A percentile compares a stretch with the other conserved stretches of the same genome.
Evolutionary conservation across 2,329 filamentous ascomycete genomes (phyloP).

Genomic region (Alternaria alternata): DNA sequence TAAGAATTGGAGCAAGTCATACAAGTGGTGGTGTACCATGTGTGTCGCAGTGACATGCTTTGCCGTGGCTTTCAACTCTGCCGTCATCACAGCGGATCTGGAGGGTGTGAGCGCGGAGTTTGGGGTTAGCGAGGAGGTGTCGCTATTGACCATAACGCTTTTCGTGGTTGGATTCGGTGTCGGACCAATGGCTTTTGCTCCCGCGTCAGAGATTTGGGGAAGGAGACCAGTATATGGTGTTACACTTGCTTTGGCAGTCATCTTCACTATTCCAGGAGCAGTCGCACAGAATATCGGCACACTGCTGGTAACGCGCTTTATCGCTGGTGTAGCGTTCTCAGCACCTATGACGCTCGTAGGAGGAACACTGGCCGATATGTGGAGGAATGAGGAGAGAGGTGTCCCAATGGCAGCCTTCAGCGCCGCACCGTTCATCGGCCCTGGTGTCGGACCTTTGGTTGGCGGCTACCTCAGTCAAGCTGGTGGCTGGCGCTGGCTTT

Average conservation of each 20-base stretch:
- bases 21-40: slow-evolving; percentile 84
- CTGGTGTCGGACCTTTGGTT: slow-evolving; percentile 70
- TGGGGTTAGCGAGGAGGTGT: slow-evolving; percentile 73
- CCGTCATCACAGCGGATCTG: slow-evolving; percentile 81
- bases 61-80: slow-evolving; percentile 63
- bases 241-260: slow-evolving; percentile 73
- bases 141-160: slow-evolving; percentile 74
- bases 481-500: slow-evolving; percentile 81
- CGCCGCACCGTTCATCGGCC: slow-evolving; percentile 83
- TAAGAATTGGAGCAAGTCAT: slow-evolving; percentile 82
- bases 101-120: slow-evolving; percentile 70
- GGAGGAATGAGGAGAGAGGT: slow-evolving; percentile 82
- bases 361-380: slow-evolving; percentile 83
- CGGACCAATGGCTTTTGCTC: slow-evolving; percentile 81
- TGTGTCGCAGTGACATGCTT: slow-evolving; percentile 70
- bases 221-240: slow-evolving; percentile 74
- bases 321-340: slow-evolving; percentile 85
- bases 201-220: slow-evolving; percentile 78
- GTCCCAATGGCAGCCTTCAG: slow-evolving; percentile 88
- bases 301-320: slow-evolving; percentile 76
- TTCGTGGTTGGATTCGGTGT: slow-evolving; percentile 86
- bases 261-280: slow-evolving; percentile 84
- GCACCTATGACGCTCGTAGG: slow-evolving; percentile 88
- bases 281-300: slow-evolving; percentile 79
- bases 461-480: slow-evolving; percentile 77